Evolutionary conservation across 108 stramenopile genomes (phyloP).

Genomic region (Conticribra guillardii): DNA sequence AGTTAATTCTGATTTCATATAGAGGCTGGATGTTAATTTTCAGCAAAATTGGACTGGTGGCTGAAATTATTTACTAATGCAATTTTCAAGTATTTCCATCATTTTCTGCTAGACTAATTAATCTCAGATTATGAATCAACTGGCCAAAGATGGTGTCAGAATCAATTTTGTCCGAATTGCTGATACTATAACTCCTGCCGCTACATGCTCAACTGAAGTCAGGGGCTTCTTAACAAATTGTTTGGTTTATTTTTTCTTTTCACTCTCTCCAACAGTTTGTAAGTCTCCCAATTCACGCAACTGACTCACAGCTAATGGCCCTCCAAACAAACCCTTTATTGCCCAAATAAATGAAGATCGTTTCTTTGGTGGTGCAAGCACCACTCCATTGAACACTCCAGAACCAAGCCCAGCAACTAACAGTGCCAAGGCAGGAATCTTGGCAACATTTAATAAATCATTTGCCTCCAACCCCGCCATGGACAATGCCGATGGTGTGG

Average conservation of each 20-base stretch:
- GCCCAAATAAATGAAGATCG: conserved; percentile 65
- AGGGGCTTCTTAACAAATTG: too few relatives aligned
- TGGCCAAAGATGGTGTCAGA: too few relatives aligned
- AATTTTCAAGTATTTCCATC: too few relatives aligned
- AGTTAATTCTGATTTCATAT: too few relatives aligned
- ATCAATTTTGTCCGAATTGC: too few relatives aligned
- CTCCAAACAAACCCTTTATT: conserved; percentile 76
- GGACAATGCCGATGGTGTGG: conserved; percentile 60
- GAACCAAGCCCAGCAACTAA: conserved; percentile 65
- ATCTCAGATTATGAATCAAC: too few relatives aligned
- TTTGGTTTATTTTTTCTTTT: conserved; percentile 26
- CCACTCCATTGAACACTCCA: conserved; percentile 40
- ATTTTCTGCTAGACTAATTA: too few relatives aligned
- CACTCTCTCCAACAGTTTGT: conserved; percentile 56
- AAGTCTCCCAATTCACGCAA: conserved; percentile 56
- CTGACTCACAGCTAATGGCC: conserved; percentile 68
- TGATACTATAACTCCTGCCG: too few relatives aligned
- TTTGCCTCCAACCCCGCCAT: conserved; percentile 29
- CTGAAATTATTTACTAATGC: too few relatives aligned
- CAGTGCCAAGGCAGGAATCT: conserved; percentile 58
- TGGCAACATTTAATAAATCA: conserved; percentile 31
- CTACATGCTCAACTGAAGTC: too few relatives aligned
- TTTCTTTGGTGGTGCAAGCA: conserved; percentile 59
- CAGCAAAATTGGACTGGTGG: too few relatives aligned
- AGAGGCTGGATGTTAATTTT: too few relatives aligned